These are phyloP conservation scores for Pestalotiopsis sp. DNA, from an alignment of 2,329 filamentous ascomycete genomes.

Conservation along the genomic window DNA sequence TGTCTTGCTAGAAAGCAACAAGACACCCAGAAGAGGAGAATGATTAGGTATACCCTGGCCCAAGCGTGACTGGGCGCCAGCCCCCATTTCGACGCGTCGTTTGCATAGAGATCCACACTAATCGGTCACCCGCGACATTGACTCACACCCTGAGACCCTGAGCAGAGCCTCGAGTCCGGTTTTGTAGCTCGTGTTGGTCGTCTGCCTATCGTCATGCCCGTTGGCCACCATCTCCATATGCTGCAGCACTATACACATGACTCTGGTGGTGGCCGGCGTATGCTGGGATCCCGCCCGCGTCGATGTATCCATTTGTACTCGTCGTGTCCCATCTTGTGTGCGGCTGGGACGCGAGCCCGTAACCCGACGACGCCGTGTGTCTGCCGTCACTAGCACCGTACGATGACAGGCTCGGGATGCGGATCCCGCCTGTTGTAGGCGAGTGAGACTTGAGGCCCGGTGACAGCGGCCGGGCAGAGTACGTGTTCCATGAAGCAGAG, in stretches of 20 bases:
- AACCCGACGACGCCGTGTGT: slow-evolving; percentile 33
- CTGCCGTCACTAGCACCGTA: slow-evolving; percentile 41
- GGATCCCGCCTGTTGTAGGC: slow-evolving; percentile 33
- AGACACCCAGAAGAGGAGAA: neutral
- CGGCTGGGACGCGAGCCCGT: slow-evolving; percentile 32
- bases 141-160: slow-evolving; percentile 6
- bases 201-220: slow-evolving; percentile 36
- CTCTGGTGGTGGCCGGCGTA: slow-evolving; percentile 32
- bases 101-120: neutral
- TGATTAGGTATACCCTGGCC: neutral
- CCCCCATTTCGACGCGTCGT: neutral
- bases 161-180: neutral
- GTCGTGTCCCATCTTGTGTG: slow-evolving; percentile 30
- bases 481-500: slow-evolving; percentile 50
- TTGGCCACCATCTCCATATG: slow-evolving; percentile 44
- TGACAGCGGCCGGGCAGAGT: slow-evolving; percentile 48
- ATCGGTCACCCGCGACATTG: slow-evolving; percentile 2
- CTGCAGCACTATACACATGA: slow-evolving; percentile 43
- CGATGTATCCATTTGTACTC: slow-evolving; percentile 28
- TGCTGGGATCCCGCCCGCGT: slow-evolving; percentile 23
- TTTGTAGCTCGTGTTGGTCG: neutral
- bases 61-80: neutral
- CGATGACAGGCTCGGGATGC: slow-evolving; percentile 37
- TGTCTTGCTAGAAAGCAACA: neutral
- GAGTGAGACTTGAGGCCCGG: slow-evolving; percentile 40